Conservation (phyloP, 1,284 basidiomycete species). For the Kwoniella shivajii region DNA sequence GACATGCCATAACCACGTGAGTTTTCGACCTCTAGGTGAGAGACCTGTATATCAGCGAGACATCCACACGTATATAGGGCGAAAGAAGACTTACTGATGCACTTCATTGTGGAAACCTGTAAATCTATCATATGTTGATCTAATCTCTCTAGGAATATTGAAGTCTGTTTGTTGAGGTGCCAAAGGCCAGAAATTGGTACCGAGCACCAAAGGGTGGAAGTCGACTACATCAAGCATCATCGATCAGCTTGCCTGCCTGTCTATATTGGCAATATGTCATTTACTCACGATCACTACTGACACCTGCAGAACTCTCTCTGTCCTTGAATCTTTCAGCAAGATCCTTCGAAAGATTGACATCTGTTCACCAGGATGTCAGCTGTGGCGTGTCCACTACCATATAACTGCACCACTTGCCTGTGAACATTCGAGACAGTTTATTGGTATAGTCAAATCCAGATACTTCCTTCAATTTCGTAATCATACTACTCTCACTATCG, state of each 20-base stretch:
- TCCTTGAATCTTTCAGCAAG: slow-evolving; percentile 96
- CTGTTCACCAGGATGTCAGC: slow-evolving; percentile 54
- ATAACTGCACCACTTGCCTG: slow-evolving; percentile 60
- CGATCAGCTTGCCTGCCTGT: not conserved
- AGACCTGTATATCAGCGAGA: not conserved
- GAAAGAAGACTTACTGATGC: slow-evolving; percentile 31
- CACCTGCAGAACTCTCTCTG: slow-evolving; percentile 73
- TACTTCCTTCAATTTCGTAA: slow-evolving; percentile 95
- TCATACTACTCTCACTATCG: slow-evolving; percentile 97
- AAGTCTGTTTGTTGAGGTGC: slow-evolving; percentile 81
- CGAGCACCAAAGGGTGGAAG: slow-evolving; percentile 91
- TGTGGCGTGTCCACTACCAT: not conserved
- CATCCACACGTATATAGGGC: not conserved
- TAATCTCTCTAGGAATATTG: slow-evolving; percentile 83
- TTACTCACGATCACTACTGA: slow-evolving; percentile 58
- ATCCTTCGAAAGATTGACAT: slow-evolving; percentile 95
- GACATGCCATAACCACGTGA: slow-evolving; percentile 98
- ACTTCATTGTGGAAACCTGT: slow-evolving; percentile 87
- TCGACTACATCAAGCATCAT: slow-evolving; percentile 61
- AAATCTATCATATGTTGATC: slow-evolving; percentile 87
- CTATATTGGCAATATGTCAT: not conserved
- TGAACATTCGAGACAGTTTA: slow-evolving; percentile 98
- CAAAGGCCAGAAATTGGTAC: slow-evolving; percentile 95
- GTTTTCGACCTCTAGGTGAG: slow-evolving; percentile 71
- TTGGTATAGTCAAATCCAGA: slow-evolving; percentile 99